A percentile compares a stretch with the other conserved stretches of the same genome.
Conservation (phyloP, 495 filamentous ascomycete genomes). For the Aspergillus asperescens region DNA sequence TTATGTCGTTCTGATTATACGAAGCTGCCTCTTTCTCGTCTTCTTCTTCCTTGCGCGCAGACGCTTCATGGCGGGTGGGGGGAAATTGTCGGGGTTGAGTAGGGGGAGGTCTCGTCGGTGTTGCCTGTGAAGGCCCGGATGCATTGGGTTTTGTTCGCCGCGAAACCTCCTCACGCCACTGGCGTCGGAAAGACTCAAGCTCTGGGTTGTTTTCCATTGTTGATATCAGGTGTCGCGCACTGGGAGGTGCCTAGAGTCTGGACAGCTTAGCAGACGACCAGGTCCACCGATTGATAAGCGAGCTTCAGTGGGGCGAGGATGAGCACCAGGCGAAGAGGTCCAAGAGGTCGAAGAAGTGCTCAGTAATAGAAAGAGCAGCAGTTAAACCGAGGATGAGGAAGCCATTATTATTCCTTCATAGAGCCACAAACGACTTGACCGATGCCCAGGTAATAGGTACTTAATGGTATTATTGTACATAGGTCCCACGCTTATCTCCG, state of each 20-base stretch:
- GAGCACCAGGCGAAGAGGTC: background rate
- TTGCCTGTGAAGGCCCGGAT: constrained; percentile 15
- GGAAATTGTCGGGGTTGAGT: constrained; percentile 27
- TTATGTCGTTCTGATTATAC: constrained; percentile 37
- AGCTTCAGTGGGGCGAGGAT: constrained; percentile 5
- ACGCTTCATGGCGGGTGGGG: constrained; percentile 30
- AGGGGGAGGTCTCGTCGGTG: constrained; percentile 21
- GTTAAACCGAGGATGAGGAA: background rate
- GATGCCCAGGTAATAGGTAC: no score
- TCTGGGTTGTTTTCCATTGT: constrained; percentile 63
- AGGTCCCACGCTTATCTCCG: constrained; percentile 25
- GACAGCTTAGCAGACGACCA: no score
- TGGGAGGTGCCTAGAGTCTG: constrained; percentile 8
- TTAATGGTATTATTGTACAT: no score
- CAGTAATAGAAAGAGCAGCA: background rate
- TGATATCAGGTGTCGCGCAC: constrained; percentile 3
- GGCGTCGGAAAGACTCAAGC: constrained; percentile 70
- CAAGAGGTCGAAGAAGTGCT: background rate
- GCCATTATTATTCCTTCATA: background rate
- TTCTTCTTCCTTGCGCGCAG: constrained; percentile 32
- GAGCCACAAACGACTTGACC: no score
- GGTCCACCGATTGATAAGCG: constrained; percentile 26
- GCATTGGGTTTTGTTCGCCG: constrained; percentile 40
- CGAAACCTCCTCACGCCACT: constrained; percentile 79
- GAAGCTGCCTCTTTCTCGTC: constrained; percentile 37